phyloP scores from a whole-genome alignment of 495 filamentous ascomycete species.

The Lophiotrema nucula region DNA sequence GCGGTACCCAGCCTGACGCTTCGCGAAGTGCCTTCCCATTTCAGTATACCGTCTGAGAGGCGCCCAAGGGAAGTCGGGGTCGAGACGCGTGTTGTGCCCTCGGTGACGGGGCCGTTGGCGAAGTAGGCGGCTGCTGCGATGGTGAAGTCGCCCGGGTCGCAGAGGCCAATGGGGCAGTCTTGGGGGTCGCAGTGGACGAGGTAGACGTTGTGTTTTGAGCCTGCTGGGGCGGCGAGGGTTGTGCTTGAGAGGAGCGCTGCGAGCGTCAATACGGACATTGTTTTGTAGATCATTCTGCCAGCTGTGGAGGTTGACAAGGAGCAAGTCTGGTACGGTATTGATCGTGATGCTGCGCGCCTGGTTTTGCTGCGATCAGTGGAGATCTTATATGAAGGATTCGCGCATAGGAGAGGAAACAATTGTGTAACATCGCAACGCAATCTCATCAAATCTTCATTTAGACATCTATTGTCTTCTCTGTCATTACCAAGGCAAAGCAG shows the following conservation, averaged over 20 bases:
- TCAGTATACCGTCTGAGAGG: neutral
- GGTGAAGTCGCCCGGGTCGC: slow-evolving; percentile 18
- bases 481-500: too few relatives aligned
- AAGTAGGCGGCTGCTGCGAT: slow-evolving; percentile 16
- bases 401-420: too few relatives aligned
- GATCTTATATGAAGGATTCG: too few relatives aligned
- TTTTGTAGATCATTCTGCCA: slow-evolving; percentile 4
- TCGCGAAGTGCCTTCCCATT: slow-evolving; percentile 14
- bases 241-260: neutral
- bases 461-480: too few relatives aligned
- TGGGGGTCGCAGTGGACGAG: slow-evolving; percentile 13
- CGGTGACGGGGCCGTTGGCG: slow-evolving; percentile 9
- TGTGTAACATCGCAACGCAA: too few relatives aligned
- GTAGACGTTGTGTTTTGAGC: slow-evolving; percentile 27
- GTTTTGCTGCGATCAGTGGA: too few relatives aligned
- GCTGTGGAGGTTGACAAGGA: neutral
- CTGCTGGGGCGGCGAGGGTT: slow-evolving; percentile 7
- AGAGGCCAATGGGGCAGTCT: slow-evolving; percentile 19
- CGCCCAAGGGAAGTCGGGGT: neutral
- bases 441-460: too few relatives aligned
- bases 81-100: neutral
- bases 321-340: neutral
- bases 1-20: slow-evolving; percentile 7
- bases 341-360: too few relatives aligned
- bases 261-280: neutral